Conservation (phyloP, 1,139 yeast genomes). For the Lodderomyces theae region DNA sequence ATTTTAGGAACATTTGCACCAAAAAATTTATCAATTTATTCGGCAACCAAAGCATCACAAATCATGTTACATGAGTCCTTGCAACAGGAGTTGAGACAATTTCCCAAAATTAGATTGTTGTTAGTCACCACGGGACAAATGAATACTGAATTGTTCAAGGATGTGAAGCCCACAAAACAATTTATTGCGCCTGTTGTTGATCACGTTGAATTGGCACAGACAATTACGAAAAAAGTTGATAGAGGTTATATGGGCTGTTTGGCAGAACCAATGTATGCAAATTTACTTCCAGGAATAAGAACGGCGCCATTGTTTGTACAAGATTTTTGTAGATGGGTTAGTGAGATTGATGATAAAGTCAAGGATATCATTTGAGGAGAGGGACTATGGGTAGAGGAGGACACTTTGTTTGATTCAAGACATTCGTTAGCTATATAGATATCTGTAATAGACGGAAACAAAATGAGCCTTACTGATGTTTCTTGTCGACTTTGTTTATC, state of each 20-base stretch:
- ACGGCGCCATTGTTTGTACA: slow-evolving; percentile 51
- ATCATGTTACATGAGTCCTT: slow-evolving; percentile 60
- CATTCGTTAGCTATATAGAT: slow-evolving; percentile 1
- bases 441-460: neutral
- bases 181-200: slow-evolving; percentile 66
- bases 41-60: slow-evolving; percentile 65
- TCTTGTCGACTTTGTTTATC: slow-evolving; percentile 19
- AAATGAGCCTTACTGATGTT: slow-evolving; percentile 13
- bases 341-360: slow-evolving; percentile 50
- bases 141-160: slow-evolving; percentile 59
- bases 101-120: slow-evolving; percentile 35
- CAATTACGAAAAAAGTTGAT: slow-evolving; percentile 39
- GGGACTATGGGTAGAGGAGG: neutral
- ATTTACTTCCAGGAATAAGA: slow-evolving; percentile 52
- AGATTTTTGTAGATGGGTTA: slow-evolving; percentile 45
- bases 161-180: slow-evolving; percentile 54
- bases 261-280: slow-evolving; percentile 59
- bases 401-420: neutral
- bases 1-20: slow-evolving; percentile 74
- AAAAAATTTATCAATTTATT: slow-evolving; percentile 57
- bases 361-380: slow-evolving; percentile 11
- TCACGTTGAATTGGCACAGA: slow-evolving; percentile 38
- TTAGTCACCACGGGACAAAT: slow-evolving; percentile 69
- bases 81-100: slow-evolving; percentile 41
- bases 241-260: slow-evolving; percentile 53